Evolutionary conservation across 2,329 filamentous ascomycete species (phyloP).

Genomic region (Trichoderma hamatum): DNA sequence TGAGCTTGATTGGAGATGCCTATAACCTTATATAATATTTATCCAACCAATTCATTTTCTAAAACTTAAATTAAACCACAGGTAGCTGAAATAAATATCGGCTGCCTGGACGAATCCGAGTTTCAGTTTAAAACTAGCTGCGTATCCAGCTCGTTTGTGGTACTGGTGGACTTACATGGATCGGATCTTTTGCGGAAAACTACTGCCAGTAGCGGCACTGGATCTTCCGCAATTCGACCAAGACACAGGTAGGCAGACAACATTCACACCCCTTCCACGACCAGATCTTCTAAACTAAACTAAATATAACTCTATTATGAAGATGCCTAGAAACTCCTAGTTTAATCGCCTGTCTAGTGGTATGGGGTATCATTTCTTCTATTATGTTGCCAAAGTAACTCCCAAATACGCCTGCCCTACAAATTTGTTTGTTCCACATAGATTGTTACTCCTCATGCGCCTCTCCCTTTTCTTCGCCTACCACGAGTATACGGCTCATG

Average conservation of each 20-base stretch:
- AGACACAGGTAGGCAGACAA: not conserved
- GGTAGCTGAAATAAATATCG: not conserved
- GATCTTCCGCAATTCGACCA: not conserved
- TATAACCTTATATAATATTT: not conserved
- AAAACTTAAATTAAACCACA: not conserved
- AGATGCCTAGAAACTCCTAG: not conserved
- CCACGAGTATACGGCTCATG: not conserved
- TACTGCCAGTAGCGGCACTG: not conserved
- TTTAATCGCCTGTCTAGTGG: not conserved
- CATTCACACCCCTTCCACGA: not conserved
- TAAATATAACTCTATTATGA: not conserved
- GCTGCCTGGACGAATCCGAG: not conserved
- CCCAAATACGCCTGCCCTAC: not conserved
- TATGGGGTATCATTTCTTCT: slow-evolving; percentile 16
- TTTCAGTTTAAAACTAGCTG: not conserved
- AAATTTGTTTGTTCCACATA: not conserved
- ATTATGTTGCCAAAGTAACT: not conserved
- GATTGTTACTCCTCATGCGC: not conserved
- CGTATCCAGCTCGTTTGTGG: not conserved
- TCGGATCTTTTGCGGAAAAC: not conserved
- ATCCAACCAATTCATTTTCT: not conserved
- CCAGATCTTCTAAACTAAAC: not conserved
- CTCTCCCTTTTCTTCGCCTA: not conserved
- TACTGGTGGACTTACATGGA: slow-evolving; percentile 26
- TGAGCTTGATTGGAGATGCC: not conserved